Conservation (phyloP, 441 rosid genomes). For the Aquilaria agallochum region DNA sequence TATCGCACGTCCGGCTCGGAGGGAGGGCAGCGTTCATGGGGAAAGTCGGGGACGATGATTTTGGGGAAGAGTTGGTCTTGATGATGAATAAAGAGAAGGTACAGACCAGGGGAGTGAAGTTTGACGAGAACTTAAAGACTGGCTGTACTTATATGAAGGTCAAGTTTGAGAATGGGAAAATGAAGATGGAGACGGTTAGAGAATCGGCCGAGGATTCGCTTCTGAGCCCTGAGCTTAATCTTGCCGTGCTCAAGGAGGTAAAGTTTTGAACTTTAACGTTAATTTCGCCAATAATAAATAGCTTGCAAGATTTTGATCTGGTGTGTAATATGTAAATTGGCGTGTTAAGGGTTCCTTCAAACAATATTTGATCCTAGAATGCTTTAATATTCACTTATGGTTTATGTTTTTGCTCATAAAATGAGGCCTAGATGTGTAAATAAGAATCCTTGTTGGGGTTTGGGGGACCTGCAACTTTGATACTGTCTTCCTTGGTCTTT, state of each 20-base stretch:
- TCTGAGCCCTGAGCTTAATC: conserved; percentile 57
- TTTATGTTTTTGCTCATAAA: too few species aligned
- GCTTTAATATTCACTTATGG: too few species aligned
- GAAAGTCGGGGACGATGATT: conserved; percentile 55
- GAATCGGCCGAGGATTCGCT: conserved; percentile 78
- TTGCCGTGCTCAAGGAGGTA: conserved; percentile 90
- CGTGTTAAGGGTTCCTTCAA: too few species aligned
- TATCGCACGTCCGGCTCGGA: conserved; percentile 58
- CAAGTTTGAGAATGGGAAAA: conserved; percentile 59
- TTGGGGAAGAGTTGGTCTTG: conserved; percentile 61
- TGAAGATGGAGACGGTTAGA: conserved; percentile 64
- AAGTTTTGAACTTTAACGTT: background rate
- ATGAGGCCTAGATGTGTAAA: too few species aligned
- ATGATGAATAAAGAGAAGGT: conserved; percentile 84
- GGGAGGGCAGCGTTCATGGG: conserved; percentile 78
- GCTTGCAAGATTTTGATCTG: too few species aligned
- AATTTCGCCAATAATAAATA: background rate
- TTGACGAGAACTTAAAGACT: conserved; percentile 54
- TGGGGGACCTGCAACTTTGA: too few species aligned
- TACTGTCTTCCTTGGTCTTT: background rate
- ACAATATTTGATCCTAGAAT: too few species aligned
- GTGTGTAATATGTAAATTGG: too few species aligned
- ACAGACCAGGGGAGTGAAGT: conserved; percentile 74
- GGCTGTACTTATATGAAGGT: conserved; percentile 63
- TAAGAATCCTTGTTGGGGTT: too few species aligned